phyloP scores from a whole-genome alignment of 106 monocot species.

The Amphibolis antarctica region DNA sequence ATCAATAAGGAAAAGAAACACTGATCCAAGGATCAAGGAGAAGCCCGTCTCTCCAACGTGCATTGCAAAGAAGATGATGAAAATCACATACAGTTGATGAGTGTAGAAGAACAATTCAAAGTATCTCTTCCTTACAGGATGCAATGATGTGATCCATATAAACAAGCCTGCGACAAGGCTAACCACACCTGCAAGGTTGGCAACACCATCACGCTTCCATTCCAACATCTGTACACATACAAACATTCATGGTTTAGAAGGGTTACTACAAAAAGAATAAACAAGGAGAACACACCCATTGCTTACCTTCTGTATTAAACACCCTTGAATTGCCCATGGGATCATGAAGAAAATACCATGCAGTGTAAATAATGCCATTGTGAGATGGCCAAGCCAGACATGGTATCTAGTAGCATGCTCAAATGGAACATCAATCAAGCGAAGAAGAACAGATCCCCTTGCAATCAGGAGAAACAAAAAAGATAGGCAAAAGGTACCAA shows the following conservation, averaged over 20 bases:
- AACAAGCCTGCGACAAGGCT: constrained; percentile 66
- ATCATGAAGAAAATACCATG: constrained; percentile 55
- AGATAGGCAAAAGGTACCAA: constrained; percentile 59
- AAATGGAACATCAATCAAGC: constrained; percentile 83
- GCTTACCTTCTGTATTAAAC: constrained; percentile 38
- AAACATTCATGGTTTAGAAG: no score
- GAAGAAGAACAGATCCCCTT: constrained; percentile 88
- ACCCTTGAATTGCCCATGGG: constrained; percentile 45
- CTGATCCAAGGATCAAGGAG: constrained; percentile 45
- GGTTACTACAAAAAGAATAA: no score
- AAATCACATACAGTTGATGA: constrained; percentile 83
- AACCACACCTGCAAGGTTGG: constrained; percentile 72
- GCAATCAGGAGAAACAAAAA: constrained; percentile 76
- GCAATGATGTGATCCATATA: constrained; percentile 86
- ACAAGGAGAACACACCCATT: no score
- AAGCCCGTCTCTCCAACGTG: constrained; percentile 85
- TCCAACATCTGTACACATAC: neutral
- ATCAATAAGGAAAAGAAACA: constrained; percentile 80
- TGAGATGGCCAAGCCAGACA: constrained; percentile 96
- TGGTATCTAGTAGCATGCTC: constrained; percentile 97
- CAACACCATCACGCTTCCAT: constrained; percentile 35
- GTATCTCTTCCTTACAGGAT: constrained; percentile 42
- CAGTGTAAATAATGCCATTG: constrained; percentile 68
- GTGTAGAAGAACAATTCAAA: constrained; percentile 91
- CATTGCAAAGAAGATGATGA: constrained; percentile 67